phyloP scores from a whole-genome alignment of 495 filamentous ascomycete species.

The Astrocystis sublimbata region DNA sequence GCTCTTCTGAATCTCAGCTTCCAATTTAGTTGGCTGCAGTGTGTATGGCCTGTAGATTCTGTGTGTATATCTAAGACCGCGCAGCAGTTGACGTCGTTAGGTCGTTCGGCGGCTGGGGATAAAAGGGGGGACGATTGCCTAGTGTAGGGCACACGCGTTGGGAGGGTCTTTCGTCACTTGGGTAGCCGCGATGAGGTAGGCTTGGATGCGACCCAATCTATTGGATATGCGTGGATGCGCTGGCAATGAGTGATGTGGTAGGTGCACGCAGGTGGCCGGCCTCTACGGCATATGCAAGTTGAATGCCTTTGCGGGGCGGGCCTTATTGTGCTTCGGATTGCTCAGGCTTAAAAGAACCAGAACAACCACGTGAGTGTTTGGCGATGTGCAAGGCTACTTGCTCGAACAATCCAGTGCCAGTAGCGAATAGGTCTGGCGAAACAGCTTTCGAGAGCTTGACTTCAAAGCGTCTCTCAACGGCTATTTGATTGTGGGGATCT shows the following conservation, averaged over 20 bases:
- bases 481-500: slow-evolving; percentile 38
- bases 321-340: slow-evolving; percentile 47
- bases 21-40: slow-evolving; percentile 29
- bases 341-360: slow-evolving; percentile 30
- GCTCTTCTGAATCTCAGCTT: slow-evolving; percentile 28
- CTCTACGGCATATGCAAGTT: slow-evolving; percentile 58
- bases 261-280: slow-evolving; percentile 54
- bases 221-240: slow-evolving; percentile 60
- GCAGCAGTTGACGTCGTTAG: slow-evolving; percentile 7
- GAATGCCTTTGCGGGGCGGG: slow-evolving; percentile 54
- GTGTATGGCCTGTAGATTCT: slow-evolving; percentile 17
- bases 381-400: slow-evolving; percentile 19
- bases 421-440: slow-evolving; percentile 30
- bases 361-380: slow-evolving; percentile 49
- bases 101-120: slow-evolving; percentile 30
- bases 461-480: slow-evolving; percentile 33
- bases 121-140: slow-evolving; percentile 36
- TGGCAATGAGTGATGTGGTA: slow-evolving; percentile 55
- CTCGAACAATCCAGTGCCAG: slow-evolving; percentile 16
- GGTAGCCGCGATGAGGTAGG: slow-evolving; percentile 50
- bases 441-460: slow-evolving; percentile 37
- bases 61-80: slow-evolving; percentile 7
- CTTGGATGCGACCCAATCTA: slow-evolving; percentile 56
- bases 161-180: slow-evolving; percentile 44
- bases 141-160: slow-evolving; percentile 45